Base-by-base conservation (phyloP, 1,284 basidiomycete genomes). In the Tilletia setariae region DNA sequence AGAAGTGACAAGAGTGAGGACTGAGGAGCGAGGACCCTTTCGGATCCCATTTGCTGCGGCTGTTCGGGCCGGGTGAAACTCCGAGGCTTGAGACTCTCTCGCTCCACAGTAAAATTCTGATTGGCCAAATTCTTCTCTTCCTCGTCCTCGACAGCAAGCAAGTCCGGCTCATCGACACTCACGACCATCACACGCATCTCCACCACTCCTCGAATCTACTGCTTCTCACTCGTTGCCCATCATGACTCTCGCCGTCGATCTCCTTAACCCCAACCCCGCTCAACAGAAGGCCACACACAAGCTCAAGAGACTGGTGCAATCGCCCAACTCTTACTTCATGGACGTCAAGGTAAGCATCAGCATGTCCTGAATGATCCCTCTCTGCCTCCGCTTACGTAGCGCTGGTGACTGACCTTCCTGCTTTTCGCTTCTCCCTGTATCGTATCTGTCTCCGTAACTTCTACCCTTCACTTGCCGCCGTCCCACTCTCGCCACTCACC, bases 401-500 rank as follows among this genome's bases (percentile, higher is more conserved):
- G 23, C 61, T 11, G 11, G 44, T 23, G n/a, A 19, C 40, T 63
- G 15, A 42, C 9, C 16, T 25, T 30, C 8, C 46, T 15, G 62
- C 56, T 56, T 35, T 1, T 15, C 23, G 16, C 25, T 43, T 19
- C 23, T 13, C 19, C 21, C 65, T 23, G 16, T 25, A 40, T 51
- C 15, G 32, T 25, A 32, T 32, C 21, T 25, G 47, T 46, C 19
- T 46, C 19, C 25, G 9, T 8, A 15, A 21, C 47, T 19, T 8
- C 8, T 23, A 11, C 35, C 46, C 28, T 32, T 28, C 43, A 9
- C 19, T 28, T 28, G 2, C 15, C 44, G 4, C 1, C 1, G 8
- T 96, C 87, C 96, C 94, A 61, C 98, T 94, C 87, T 98, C 47
- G 9, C 98, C 87, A 98, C 98, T 96, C 96, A 99, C 84, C n/a